A percentile compares a stretch with the other conserved stretches of the same genome.
These are phyloP conservation scores for Ceratobasidium papillatum DNA, from an alignment of 1,284 basidiomycete species.

Conservation along the genomic window DNA sequence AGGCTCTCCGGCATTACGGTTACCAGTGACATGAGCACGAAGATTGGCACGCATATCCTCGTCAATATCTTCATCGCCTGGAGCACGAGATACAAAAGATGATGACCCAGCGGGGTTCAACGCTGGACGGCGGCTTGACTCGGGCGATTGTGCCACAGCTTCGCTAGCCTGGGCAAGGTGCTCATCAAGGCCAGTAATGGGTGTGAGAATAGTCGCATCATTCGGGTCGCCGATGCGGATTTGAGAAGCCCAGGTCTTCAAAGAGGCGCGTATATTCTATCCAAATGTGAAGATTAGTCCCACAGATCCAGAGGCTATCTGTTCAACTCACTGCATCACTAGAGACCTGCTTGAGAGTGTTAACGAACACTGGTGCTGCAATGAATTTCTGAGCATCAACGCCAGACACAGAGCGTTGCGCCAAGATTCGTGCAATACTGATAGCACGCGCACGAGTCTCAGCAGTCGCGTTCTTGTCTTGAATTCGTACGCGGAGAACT, in stretches of 20 bases:
- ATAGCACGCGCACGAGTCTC: slow-evolving; percentile 24
- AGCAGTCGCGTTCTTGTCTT: slow-evolving; percentile 10
- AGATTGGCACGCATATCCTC: background rate
- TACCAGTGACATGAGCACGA: background rate
- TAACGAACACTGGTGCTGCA: slow-evolving; percentile 22
- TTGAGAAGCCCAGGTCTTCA: slow-evolving; percentile 39
- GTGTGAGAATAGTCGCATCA: slow-evolving; percentile 18
- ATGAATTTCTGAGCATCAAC: slow-evolving; percentile 21
- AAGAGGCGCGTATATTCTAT: slow-evolving; percentile 26
- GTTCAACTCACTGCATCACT: slow-evolving; percentile 20
- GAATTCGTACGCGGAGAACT: slow-evolving; percentile 3
- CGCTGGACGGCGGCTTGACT: background rate
- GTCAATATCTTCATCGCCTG: slow-evolving; percentile 3
- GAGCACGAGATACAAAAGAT: background rate
- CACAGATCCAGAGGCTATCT: background rate
- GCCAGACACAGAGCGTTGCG: slow-evolving; percentile 12
- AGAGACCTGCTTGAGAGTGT: slow-evolving; percentile 7
- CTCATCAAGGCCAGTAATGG: slow-evolving; percentile 30
- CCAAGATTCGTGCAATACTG: slow-evolving; percentile 24
- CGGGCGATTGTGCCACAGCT: background rate
- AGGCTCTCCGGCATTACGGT: background rate
- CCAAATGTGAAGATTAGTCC: background rate
- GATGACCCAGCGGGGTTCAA: background rate
- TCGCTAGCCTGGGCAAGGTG: slow-evolving; percentile 22
- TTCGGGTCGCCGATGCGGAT: slow-evolving; percentile 35